Percentiles rank a stretch among this genome's conserved stretches.
These are phyloP conservation scores for Vaccinium darrowii DNA, from an alignment of 148 eudicot genomes.

Conservation along the genomic window DNA sequence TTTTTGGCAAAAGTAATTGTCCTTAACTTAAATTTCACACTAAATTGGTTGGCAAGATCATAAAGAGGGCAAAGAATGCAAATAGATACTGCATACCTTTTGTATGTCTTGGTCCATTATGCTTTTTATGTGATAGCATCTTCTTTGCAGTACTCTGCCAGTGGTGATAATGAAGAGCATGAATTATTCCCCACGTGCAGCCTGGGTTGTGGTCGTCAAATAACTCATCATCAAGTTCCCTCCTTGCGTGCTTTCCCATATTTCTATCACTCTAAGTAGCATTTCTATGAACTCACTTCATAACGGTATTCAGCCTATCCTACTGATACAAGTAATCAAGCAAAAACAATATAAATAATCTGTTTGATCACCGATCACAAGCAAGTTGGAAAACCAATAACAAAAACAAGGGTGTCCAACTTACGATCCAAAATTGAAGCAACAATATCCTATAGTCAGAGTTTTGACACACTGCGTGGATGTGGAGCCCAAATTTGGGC, in stretches of 20 bases:
- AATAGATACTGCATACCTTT: constrained; percentile 31
- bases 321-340: background rate
- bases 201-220: constrained; percentile 31
- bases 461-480: too few relatives aligned
- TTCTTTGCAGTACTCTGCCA: constrained; percentile 46
- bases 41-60: background rate
- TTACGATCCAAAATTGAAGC: background rate
- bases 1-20: background rate
- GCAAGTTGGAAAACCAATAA: background rate
- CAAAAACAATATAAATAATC: constrained; percentile 4
- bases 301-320: background rate
- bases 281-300: background rate
- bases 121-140: constrained; percentile 41
- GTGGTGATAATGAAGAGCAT: constrained; percentile 47
- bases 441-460: too few relatives aligned
- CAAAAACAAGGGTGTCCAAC: background rate
- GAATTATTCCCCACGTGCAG: constrained; percentile 44
- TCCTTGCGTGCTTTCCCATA: constrained; percentile 41
- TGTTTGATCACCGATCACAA: background rate
- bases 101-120: constrained; percentile 13
- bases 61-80: background rate
- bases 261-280: background rate
- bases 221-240: constrained; percentile 28
- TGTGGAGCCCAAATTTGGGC: too few relatives aligned
- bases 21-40: background rate